These are phyloP conservation scores for Corynespora cassiicola DNA, from an alignment of 2,329 filamentous ascomycete genomes.

Conservation along the genomic window DNA sequence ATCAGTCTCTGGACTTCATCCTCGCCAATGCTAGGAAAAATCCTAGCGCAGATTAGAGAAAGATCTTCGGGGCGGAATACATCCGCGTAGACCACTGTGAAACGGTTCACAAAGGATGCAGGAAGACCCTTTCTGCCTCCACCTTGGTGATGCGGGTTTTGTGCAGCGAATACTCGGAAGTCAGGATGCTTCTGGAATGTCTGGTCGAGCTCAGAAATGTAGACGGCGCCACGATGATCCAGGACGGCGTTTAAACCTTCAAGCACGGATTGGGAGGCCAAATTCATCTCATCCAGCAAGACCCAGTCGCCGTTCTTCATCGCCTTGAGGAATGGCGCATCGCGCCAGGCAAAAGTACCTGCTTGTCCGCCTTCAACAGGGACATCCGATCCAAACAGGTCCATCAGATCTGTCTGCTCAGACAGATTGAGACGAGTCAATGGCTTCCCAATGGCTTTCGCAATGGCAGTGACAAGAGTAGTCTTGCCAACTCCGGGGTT, in stretches of 20 bases:
- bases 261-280: slow-evolving; percentile 94
- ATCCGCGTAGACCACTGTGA: slow-evolving; percentile 97
- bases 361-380: slow-evolving; percentile 91
- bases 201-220: slow-evolving; percentile 92
- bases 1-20: slow-evolving; percentile 73
- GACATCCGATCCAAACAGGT: slow-evolving; percentile 95
- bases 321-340: slow-evolving; percentile 91
- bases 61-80: slow-evolving; percentile 84
- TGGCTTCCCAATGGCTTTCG: slow-evolving; percentile 78
- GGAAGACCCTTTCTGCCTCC: slow-evolving; percentile 94
- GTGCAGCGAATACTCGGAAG: slow-evolving; percentile 94
- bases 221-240: slow-evolving; percentile 94
- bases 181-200: slow-evolving; percentile 88
- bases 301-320: slow-evolving; percentile 99
- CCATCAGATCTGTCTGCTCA: slow-evolving; percentile 97
- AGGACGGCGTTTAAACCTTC: slow-evolving; percentile 96
- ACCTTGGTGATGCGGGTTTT: slow-evolving; percentile 97
- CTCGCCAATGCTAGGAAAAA: slow-evolving; percentile 70
- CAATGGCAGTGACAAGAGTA: slow-evolving; percentile 84
- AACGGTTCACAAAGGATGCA: slow-evolving; percentile 95
- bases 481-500: slow-evolving; percentile 99
- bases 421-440: slow-evolving; percentile 96
- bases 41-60: slow-evolving; percentile 77
- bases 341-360: slow-evolving; percentile 92
- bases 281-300: slow-evolving; percentile 96